These are phyloP conservation scores for Rhodamnia rubescens DNA, from an alignment of 345 rosid genomes.

Conservation along the genomic window DNA sequence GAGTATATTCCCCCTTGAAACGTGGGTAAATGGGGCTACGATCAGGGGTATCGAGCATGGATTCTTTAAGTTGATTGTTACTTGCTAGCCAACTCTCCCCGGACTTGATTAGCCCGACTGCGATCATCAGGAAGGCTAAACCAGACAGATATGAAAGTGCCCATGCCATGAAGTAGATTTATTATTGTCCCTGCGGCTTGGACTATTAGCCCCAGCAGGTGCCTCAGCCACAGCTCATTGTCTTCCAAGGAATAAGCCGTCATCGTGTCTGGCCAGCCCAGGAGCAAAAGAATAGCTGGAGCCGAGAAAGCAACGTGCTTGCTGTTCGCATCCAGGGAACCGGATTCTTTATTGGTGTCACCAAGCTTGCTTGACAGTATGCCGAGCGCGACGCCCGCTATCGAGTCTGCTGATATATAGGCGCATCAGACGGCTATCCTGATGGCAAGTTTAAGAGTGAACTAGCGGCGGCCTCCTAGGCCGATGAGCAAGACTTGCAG, in stretches of 20 bases:
- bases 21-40: constrained; percentile 14
- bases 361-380: constrained; percentile 8
- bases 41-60: constrained; percentile 11
- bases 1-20: constrained; percentile 7
- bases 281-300: constrained; percentile 16
- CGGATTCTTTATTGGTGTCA: neutral
- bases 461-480: constrained; percentile 3
- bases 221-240: constrained; percentile 30
- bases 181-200: constrained; percentile 10
- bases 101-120: constrained; percentile 27
- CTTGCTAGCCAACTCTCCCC: constrained; percentile 36
- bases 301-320: constrained; percentile 21
- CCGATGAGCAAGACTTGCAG: constrained; percentile 11
- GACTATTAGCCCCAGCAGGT: constrained; percentile 7
- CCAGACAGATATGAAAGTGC: constrained; percentile 2
- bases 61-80: constrained; percentile 11
- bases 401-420: constrained; percentile 15
- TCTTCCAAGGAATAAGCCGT: constrained; percentile 22
- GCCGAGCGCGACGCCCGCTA: constrained; percentile 14
- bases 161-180: constrained; percentile 19
- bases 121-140: constrained; percentile 15
- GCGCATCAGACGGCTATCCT: constrained; percentile 7
- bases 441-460: neutral
- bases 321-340: neutral
- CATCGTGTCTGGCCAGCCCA: constrained; percentile 20